Evolutionary conservation across 371 early-diverging fungal genomes (phyloP), one percentile per base, ranked within the genome.

Genomic region (Apophysomyces variabilis): DNA sequence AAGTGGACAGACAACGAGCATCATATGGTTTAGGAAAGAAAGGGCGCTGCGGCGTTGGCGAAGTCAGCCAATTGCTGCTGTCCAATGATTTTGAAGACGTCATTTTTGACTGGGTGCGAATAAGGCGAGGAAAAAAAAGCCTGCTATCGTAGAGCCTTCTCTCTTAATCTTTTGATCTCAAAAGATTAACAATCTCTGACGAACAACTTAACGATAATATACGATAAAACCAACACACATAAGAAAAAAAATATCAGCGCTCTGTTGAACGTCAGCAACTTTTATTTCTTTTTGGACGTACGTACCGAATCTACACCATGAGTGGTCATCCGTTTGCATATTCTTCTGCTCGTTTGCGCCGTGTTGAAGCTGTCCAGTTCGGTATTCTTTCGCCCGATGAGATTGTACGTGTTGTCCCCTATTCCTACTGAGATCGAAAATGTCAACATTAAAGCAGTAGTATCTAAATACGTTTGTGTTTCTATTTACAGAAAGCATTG

Each of bases 311-410:
- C 39, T 26, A 45, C 62, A 62, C 57, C 21, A 87, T 86, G 85
- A 87, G 80, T 72, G 82, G 82, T 68, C 83, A 83, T 66, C 77
- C 83, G 38, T 89, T 90, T 75, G 79, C 94, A 43, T 87, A 85
- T 68, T 97, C 97, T 63, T 89, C 95, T 66, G 96, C 96, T 65
- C 97, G 97, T 13, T 76, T 96, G 73, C 91, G 93, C 76, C 90
- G 89, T 73, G 95, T 97, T 60, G 88, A 93, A 67, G 79, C 85
- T 63, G 92, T 99, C 58, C 99, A 98, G 81, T 99, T 99, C 85
- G 98, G 99, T 60, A 87, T 97, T 57, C 85, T 99, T 46, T 92
- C 95, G 26, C 97, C 99, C 11, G 96, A 96, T 54, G 98, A 97
- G 79, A 95, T 95, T 76, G 96, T 96, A 90, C 70, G 88, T 85